phyloP scores from a whole-genome alignment of 192 early-diverging fungal genomes.

The Dimargaris cristalligena region DNA sequence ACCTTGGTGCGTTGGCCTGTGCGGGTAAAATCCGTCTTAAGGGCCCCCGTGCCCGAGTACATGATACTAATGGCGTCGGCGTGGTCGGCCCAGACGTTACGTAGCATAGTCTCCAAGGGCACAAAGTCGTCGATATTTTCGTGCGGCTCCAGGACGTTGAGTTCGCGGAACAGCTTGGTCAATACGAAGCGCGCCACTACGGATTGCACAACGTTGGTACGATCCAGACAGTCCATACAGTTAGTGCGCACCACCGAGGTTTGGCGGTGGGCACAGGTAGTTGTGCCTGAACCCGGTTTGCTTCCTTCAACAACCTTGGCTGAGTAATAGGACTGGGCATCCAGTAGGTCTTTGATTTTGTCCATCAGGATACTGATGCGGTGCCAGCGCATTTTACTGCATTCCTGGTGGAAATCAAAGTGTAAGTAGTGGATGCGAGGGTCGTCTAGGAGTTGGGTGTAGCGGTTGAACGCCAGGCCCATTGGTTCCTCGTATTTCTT shows the following conservation, averaged over 20 bases:
- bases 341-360: conserved; percentile 48
- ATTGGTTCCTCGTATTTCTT: conserved; percentile 78
- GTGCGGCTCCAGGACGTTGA: conserved; percentile 40
- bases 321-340: conserved; percentile 35
- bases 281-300: neutral
- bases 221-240: conserved; percentile 99
- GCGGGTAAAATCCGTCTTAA: conserved; percentile 96
- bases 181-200: conserved; percentile 65
- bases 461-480: conserved; percentile 58
- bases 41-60: conserved; percentile 91
- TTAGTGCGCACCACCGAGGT: conserved; percentile 80
- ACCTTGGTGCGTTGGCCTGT: conserved; percentile 75
- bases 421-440: conserved; percentile 55
- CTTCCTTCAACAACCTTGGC: conserved; percentile 6
- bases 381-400: conserved; percentile 89
- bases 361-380: conserved; percentile 70
- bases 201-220: conserved; percentile 97
- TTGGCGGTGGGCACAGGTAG: conserved; percentile 26
- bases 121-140: conserved; percentile 45
- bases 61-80: conserved; percentile 79
- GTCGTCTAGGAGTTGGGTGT: conserved; percentile 40
- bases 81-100: conserved; percentile 96
- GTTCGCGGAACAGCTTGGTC: conserved; percentile 49
- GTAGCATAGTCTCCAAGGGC: conserved; percentile 55
- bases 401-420: conserved; percentile 97